Evolutionary conservation across 2,329 filamentous ascomycete species (phyloP), one percentile per base, ranked within the genome.

Genomic region (Rosellinia necatrix): DNA sequence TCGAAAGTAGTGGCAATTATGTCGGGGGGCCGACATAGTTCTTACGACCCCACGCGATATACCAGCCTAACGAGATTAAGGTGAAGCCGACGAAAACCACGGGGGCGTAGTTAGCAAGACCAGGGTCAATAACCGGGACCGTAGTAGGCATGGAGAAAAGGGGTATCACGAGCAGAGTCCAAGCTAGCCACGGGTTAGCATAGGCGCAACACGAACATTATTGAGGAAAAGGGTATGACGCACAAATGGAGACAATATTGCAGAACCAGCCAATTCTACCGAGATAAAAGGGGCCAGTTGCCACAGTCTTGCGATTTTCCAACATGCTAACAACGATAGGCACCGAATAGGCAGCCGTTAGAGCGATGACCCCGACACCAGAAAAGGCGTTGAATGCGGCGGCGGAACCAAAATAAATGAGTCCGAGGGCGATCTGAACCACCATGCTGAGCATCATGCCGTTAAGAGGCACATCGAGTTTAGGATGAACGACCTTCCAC

Each of bases 361-460:
- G 75, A 67, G 81, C 86, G 66, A 89, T 89, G 70, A 89, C 86
- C 65, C 85, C 86, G 15, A 88, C 84, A 58, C 85, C 85, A 0
- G 84, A 86, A 71, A 90, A 89, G 53, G 87, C 87, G 68, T 86
- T 88, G 76, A 89, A 90, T n/a, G 86, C 87, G 9, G 85, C 82
- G 0, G 79, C 73, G 2, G 85, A 88, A 42, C 87, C 87, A 61
- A 90, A 88, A 75, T 89, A 88, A 70, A 90, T 84, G 64, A 86
- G 67, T 27, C 83, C 86, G 4, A 90, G 81, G 12, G 82, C 47
- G 53, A 89, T 78, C 71, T 89, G 80, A 24, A 89, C 75, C 3
- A 73, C 79, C 82, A 87, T 88, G 66, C 81, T 84, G 52, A 89
- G 80, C 82, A 89, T 85, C 86, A 89, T 89, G 61, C 85, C 85